Evolutionary conservation across 2,329 filamentous ascomycete genomes (phyloP).

Genomic region (Aspergillus pseudotamarii): DNA sequence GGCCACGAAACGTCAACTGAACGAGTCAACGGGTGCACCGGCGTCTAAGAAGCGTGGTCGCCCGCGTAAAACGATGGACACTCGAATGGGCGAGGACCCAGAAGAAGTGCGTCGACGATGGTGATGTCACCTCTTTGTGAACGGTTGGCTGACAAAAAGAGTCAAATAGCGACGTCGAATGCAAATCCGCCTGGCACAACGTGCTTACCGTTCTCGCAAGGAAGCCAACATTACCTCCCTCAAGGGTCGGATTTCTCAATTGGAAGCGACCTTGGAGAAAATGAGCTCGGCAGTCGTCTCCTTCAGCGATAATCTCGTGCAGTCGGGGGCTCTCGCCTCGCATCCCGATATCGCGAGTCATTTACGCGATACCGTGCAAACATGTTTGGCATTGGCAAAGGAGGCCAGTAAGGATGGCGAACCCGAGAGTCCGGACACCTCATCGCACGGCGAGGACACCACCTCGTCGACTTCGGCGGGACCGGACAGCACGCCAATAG

Average conservation of each 20-base stretch:
- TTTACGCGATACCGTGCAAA: conserved; percentile 24
- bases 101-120: conserved; percentile 20
- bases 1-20: conserved; percentile 5
- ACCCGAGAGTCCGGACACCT: background rate
- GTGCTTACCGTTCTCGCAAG: conserved; percentile 30
- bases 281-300: conserved; percentile 27
- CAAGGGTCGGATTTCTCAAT: conserved; percentile 21
- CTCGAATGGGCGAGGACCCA: conserved; percentile 15
- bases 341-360: conserved; percentile 18
- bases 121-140: background rate
- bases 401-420: conserved; percentile 8
- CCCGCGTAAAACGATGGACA: conserved; percentile 20
- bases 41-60: conserved; percentile 23
- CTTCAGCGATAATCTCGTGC: conserved; percentile 25
- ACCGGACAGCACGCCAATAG: background rate
- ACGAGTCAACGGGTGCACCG: background rate
- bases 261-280: conserved; percentile 25
- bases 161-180: conserved; percentile 24
- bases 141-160: background rate
- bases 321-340: conserved; percentile 23
- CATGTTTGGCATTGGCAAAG: conserved; percentile 19
- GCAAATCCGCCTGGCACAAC: conserved; percentile 30
- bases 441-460: conserved; percentile 5
- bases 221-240: conserved; percentile 24
- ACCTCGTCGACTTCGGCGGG: background rate